phyloP scores from a whole-genome alignment of 2,329 filamentous ascomycete genomes.

The Hypomyces rosellus region DNA sequence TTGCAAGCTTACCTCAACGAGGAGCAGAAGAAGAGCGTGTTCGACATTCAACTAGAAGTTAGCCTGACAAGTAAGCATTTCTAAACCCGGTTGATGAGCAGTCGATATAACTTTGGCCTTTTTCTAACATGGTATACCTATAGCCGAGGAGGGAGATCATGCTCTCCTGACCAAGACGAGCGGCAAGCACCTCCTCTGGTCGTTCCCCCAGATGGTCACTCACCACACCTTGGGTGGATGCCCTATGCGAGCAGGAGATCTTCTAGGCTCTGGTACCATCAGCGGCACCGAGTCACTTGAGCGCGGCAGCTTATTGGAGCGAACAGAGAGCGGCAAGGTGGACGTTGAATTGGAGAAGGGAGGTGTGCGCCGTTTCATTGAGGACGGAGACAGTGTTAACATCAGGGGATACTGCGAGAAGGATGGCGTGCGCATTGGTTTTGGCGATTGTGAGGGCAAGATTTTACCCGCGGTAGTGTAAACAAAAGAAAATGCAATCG shows the following conservation, averaged over 20 bases:
- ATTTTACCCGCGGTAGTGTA: slow-evolving; percentile 9
- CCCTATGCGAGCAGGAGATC: slow-evolving; percentile 64
- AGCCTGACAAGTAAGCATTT: slow-evolving; percentile 31
- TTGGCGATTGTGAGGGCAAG: slow-evolving; percentile 48
- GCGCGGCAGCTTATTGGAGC: slow-evolving; percentile 66
- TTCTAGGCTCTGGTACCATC: slow-evolving; percentile 75
- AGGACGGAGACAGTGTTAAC: slow-evolving; percentile 66
- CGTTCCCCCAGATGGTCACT: slow-evolving; percentile 77
- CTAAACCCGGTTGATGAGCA: background rate
- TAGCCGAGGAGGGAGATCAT: slow-evolving; percentile 27
- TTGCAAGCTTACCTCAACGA: slow-evolving; percentile 49
- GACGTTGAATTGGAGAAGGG: slow-evolving; percentile 55
- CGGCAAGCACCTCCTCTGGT: slow-evolving; percentile 57
- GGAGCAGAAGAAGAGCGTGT: slow-evolving; percentile 30
- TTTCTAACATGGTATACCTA: background rate
- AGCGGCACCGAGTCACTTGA: slow-evolving; percentile 56
- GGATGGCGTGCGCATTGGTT: slow-evolving; percentile 64
- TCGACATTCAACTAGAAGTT: slow-evolving; percentile 33
- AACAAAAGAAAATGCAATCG: background rate
- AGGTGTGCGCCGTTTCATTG: slow-evolving; percentile 63
- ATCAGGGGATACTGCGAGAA: slow-evolving; percentile 61
- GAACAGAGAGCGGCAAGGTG: slow-evolving; percentile 62
- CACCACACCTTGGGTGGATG: slow-evolving; percentile 77
- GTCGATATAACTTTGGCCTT: background rate
- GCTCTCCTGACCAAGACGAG: slow-evolving; percentile 29